phyloP scores from a whole-genome alignment of 2,329 filamentous ascomycete genomes.

The Alternaria brassicae region DNA sequence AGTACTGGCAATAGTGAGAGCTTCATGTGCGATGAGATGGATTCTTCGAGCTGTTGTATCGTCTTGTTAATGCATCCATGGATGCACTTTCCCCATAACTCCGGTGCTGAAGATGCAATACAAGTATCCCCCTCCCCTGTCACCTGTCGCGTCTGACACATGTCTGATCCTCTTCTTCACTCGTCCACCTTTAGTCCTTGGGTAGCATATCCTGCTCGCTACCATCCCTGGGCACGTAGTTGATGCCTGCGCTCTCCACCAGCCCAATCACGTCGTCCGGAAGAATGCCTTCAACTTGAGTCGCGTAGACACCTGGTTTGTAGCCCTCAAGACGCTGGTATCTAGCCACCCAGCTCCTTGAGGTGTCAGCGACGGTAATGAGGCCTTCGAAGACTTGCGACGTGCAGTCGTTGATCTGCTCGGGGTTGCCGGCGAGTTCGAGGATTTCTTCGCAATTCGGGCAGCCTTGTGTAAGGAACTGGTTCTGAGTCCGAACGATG shows the following conservation, averaged over 20 bases:
- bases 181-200: constrained; percentile 29
- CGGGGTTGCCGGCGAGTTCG: constrained; percentile 77
- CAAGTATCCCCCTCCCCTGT: neutral
- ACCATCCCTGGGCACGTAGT: constrained; percentile 62
- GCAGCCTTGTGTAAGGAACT: constrained; percentile 86
- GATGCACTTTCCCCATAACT: constrained; percentile 28
- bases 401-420: constrained; percentile 90
- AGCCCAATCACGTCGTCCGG: constrained; percentile 64
- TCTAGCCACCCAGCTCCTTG: constrained; percentile 89
- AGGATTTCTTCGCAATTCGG: constrained; percentile 97
- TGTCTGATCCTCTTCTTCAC: neutral
- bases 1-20: neutral
- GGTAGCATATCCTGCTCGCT: constrained; percentile 48
- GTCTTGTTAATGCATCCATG: neutral
- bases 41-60: constrained; percentile 1
- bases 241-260: constrained; percentile 66
- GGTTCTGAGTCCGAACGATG: constrained; percentile 82
- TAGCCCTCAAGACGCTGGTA: constrained; percentile 93
- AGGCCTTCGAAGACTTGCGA: constrained; percentile 95
- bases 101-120: constrained; percentile 36
- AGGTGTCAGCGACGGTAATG: constrained; percentile 83
- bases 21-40: neutral
- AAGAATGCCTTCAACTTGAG: constrained; percentile 85
- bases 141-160: neutral
- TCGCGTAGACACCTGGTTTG: constrained; percentile 87